These are phyloP conservation scores for Hypoxylon sp. DNA, from an alignment of 2,329 filamentous ascomycete species.

Conservation along the genomic window DNA sequence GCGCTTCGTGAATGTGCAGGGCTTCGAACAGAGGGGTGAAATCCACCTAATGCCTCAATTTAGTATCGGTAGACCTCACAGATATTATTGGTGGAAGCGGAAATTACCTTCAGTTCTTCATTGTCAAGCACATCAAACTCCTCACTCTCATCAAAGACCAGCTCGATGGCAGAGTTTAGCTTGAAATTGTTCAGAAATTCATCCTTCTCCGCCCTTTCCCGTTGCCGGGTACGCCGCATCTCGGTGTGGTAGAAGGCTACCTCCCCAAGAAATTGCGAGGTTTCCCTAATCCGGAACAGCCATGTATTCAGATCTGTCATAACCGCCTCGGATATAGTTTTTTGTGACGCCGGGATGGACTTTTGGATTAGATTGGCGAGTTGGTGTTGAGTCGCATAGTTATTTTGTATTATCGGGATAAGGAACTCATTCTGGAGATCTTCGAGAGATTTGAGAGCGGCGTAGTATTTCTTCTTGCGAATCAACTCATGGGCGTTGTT, in stretches of 20 bases:
- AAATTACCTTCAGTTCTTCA: conserved; percentile 79
- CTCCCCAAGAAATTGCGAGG: conserved; percentile 94
- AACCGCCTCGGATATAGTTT: conserved; percentile 93
- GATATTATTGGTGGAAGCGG: background rate
- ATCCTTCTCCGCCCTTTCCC: conserved; percentile 83
- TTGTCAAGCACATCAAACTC: conserved; percentile 97
- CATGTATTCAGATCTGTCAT: conserved; percentile 98
- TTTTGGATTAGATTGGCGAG: conserved; percentile 96
- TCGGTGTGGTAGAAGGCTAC: conserved; percentile 98
- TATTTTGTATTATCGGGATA: conserved; percentile 77
- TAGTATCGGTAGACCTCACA: conserved; percentile 11
- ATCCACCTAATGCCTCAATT: conserved; percentile 71
- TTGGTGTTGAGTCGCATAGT: conserved; percentile 94
- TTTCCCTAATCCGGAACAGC: conserved; percentile 95
- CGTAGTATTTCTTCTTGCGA: conserved; percentile 94
- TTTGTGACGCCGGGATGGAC: conserved; percentile 92
- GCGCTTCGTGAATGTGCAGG: conserved; percentile 93
- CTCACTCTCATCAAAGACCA: conserved; percentile 94
- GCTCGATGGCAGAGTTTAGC: conserved; percentile 93
- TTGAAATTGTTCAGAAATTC: conserved; percentile 86
- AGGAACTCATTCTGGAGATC: conserved; percentile 97
- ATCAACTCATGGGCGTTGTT: conserved; percentile 96
- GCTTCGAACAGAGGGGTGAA: conserved; percentile 96
- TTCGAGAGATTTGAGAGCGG: conserved; percentile 91
- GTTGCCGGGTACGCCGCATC: conserved; percentile 84